Evolutionary conservation across 345 rosid species (phyloP), one percentile per base, ranked within the genome.

Genomic region (Ricinus communis): DNA sequence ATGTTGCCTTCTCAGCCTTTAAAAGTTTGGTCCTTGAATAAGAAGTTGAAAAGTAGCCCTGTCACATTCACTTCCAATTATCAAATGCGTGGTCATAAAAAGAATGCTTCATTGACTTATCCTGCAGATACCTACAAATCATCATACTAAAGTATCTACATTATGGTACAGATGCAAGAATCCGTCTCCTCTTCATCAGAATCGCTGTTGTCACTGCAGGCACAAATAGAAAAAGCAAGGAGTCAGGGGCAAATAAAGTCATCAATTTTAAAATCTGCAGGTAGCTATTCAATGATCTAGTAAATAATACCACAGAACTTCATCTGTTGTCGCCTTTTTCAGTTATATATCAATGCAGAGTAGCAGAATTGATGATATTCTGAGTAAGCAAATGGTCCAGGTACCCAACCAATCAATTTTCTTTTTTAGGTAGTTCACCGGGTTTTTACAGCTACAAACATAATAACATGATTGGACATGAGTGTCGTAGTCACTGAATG

Each of bases 121-220:
- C 71, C 67, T 16, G 61, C 68, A 75, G 59, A 71, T 46, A 64
- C 67, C 64, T 66, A 60, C 72, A 64, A 47, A 60, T 62, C 33
- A 47, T 25, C 64, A 61, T 49, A 63, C 73, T 71, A 43, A 46
- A 40, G 22, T 50, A 75, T 65, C 88, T 90, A 94, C 99, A 95
- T 92, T 81, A 95, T 85, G 62, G 75, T 84, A 82, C 99, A 95
- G 53, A 87, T 73, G 82, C 99, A 95, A 68, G 93, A 69, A 77
- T 95, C 97, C 19, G 85, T 55, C 56, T 92, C 93, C 58, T 89
- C 97, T 5, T 88, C 99, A 5, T 92, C 99, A 40, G 92, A 76
- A 66, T 95, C 96, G 51, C 95, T 87, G 10, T 73, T 82, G 58
- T 95, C 99, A 71, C 99, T 95, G 97, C 88, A 84, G 12, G 57